Evolutionary conservation across 345 rosid species (phyloP).

Genomic region (Boechera retrofracta): DNA sequence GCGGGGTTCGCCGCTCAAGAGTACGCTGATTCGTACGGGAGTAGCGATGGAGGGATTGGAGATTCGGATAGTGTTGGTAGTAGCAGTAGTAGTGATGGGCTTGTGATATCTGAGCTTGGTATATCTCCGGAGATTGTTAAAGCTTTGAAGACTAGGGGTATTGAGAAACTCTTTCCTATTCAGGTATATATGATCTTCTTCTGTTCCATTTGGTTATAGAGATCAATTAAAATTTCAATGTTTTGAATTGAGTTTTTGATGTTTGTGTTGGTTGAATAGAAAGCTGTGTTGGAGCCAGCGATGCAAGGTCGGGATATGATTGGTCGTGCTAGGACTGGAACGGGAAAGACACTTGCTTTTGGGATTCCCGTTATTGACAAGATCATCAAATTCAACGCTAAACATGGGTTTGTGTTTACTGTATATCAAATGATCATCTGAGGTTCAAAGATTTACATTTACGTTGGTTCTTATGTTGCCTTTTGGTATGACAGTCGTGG

Average conservation of each 20-base stretch:
- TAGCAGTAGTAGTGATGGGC: constrained; percentile 69
- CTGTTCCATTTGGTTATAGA: constrained; percentile 1
- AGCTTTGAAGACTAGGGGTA: constrained; percentile 68
- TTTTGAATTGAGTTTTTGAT: constrained; percentile 4
- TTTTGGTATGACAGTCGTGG: constrained; percentile 60
- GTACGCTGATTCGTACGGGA: constrained; percentile 41
- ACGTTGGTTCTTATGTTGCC: background rate
- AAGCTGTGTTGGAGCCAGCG: constrained; percentile 94
- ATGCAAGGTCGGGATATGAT: constrained; percentile 96
- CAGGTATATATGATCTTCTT: constrained; percentile 55
- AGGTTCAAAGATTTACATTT: constrained; percentile 2
- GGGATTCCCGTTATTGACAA: constrained; percentile 89
- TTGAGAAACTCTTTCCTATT: constrained; percentile 82
- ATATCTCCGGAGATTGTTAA: constrained; percentile 78
- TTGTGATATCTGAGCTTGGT: constrained; percentile 57
- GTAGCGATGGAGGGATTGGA: constrained; percentile 26
- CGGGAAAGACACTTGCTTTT: constrained; percentile 97
- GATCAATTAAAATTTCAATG: constrained; percentile 10
- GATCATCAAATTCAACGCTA: constrained; percentile 74
- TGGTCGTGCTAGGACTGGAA: constrained; percentile 95
- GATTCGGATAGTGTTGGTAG: constrained; percentile 31
- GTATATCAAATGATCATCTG: background rate
- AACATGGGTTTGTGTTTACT: constrained; percentile 68
- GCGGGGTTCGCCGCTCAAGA: constrained; percentile 65
- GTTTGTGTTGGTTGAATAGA: constrained; percentile 51